These are phyloP conservation scores for Cercospora sp. DNA, from an alignment of 2,329 filamentous ascomycete genomes.

Conservation along the genomic window DNA sequence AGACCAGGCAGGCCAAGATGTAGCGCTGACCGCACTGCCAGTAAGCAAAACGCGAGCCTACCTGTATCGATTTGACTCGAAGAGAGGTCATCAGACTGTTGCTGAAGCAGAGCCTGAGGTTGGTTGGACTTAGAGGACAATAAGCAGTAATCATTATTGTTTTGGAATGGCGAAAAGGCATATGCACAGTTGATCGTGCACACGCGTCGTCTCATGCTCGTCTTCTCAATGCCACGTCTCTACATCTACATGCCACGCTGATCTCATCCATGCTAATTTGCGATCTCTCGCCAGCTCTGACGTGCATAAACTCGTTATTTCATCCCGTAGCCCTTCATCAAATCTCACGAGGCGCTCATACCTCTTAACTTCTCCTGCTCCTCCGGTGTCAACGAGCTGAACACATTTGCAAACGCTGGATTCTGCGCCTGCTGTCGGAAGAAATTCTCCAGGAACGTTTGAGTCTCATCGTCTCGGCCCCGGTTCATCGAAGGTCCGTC, in stretches of 20 bases:
- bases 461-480: conserved; percentile 84
- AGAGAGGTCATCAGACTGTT: too few relatives aligned
- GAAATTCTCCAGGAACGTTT: conserved; percentile 79
- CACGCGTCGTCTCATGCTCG: background rate
- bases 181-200: background rate
- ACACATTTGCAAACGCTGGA: conserved; percentile 57
- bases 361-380: conserved; percentile 56
- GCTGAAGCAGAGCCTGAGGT: background rate
- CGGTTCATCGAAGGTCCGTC: conserved; percentile 54
- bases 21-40: background rate
- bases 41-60: background rate
- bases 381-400: conserved; percentile 53
- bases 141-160: background rate
- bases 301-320: background rate
- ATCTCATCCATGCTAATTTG: background rate
- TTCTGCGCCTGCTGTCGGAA: conserved; percentile 62
- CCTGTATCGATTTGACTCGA: too few relatives aligned
- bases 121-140: background rate
- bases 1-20: background rate
- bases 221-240: background rate
- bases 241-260: background rate
- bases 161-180: background rate
- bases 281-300: background rate
- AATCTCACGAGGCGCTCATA: conserved; percentile 27
- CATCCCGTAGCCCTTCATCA: background rate